These are phyloP conservation scores for Exophiala bonariae DNA, from an alignment of 2,329 filamentous ascomycete species.

Conservation along the genomic window DNA sequence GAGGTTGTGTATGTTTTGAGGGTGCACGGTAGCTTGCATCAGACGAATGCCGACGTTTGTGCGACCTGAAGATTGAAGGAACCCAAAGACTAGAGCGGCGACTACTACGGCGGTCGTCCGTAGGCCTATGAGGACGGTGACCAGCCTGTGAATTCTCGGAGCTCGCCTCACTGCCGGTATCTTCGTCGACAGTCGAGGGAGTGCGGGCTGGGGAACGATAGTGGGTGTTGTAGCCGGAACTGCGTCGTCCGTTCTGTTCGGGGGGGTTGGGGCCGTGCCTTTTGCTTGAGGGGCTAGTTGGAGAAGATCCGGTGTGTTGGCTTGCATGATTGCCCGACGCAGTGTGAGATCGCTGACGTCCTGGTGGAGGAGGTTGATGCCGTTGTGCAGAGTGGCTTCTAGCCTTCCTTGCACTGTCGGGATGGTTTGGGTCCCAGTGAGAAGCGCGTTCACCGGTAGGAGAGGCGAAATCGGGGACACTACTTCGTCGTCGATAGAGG, in stretches of 20 bases:
- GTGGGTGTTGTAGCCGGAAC: conserved; percentile 13
- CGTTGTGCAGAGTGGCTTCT: conserved; percentile 27
- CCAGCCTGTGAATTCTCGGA: conserved; percentile 33
- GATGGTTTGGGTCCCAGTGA: conserved; percentile 14
- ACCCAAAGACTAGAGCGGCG: conserved; percentile 22
- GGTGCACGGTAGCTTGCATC: conserved; percentile 24
- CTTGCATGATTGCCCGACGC: conserved; percentile 7
- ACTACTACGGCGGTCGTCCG: conserved; percentile 20
- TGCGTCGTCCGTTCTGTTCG: conserved; percentile 12
- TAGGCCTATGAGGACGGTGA: conserved; percentile 17
- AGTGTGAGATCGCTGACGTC: conserved; percentile 24
- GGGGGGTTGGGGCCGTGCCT: conserved; percentile 5
- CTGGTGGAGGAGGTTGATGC: conserved; percentile 9
- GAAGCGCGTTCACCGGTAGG: conserved; percentile 20
- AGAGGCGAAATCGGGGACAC: conserved; percentile 26
- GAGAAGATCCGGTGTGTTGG: conserved; percentile 2
- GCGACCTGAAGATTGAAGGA: conserved; percentile 24
- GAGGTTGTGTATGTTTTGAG: conserved; percentile 13
- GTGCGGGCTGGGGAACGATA: conserved; percentile 22
- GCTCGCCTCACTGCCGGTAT: conserved; percentile 30
- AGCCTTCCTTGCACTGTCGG: conserved; percentile 14
- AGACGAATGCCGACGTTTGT: conserved; percentile 27
- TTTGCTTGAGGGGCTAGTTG: conserved; percentile 12
- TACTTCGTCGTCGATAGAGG: conserved; percentile 22
- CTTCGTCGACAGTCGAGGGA: conserved; percentile 22